Conservation (phyloP, 2,329 filamentous ascomycete species). For the Cadophora sp. region DNA sequence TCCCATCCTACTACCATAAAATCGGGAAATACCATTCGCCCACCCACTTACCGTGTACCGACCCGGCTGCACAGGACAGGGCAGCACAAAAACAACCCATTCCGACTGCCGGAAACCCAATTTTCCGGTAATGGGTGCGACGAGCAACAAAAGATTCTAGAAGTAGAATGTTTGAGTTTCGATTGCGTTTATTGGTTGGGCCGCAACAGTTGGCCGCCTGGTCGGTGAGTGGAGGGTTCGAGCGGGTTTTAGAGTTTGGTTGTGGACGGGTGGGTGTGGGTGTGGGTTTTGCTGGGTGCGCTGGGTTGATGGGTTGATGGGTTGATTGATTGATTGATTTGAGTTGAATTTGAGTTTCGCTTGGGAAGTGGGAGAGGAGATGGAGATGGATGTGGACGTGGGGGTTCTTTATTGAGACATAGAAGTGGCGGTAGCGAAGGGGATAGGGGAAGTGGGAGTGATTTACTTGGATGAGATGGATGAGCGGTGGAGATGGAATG, state of each 20-base stretch:
- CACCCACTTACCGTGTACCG: not conserved
- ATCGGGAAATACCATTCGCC: not conserved
- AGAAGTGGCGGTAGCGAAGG: no score
- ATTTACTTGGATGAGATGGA: no score
- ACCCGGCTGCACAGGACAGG: no score
- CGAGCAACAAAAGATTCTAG: conserved; percentile 6
- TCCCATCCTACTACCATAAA: no score
- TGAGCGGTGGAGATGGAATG: no score
- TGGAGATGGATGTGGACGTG: no score
- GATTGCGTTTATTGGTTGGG: not conserved
- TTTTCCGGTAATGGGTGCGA: conserved; percentile 9
- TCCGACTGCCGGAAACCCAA: conserved; percentile 13
- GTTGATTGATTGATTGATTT: not conserved
- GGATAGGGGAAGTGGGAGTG: no score
- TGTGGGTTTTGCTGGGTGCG: no score
- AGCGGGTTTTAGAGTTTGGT: not conserved
- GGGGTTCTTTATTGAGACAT: no score
- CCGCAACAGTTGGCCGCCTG: not conserved
- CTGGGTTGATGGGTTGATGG: no score
- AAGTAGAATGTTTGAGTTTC: not conserved
- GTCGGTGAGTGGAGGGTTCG: not conserved
- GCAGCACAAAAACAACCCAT: not conserved
- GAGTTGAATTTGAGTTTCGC: not conserved
- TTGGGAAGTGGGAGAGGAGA: no score
- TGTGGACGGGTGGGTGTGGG: not conserved